Conservation (phyloP, 768 basidiomycete species). For the Podaxis pistillaris region DNA sequence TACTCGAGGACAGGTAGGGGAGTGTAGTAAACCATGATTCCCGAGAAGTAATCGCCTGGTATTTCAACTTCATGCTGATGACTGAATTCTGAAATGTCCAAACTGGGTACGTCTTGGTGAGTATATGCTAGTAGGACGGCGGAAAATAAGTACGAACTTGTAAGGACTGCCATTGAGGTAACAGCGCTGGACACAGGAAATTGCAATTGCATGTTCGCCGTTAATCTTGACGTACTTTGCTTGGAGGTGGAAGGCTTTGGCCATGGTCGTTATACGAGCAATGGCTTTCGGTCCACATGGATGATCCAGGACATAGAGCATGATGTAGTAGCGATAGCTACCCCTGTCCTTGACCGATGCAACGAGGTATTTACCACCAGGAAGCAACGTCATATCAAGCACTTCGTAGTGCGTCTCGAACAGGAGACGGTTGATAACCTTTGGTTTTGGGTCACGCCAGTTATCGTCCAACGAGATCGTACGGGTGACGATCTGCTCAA, state of each 20-base stretch:
- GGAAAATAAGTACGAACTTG: constrained; percentile 18
- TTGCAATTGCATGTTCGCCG: constrained; percentile 48
- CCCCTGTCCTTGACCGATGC: constrained; percentile 51
- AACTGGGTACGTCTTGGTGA: constrained; percentile 21
- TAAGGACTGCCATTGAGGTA: constrained; percentile 25
- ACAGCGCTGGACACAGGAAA: constrained; percentile 48
- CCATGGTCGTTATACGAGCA: constrained; percentile 45
- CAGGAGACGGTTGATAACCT: constrained; percentile 24
- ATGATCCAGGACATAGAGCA: constrained; percentile 58
- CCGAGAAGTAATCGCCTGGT: constrained; percentile 40
- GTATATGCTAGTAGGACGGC: background rate
- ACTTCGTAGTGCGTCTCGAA: constrained; percentile 35
- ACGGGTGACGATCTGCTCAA: constrained; percentile 59
- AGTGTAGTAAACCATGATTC: constrained; percentile 41
- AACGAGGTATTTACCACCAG: constrained; percentile 68
- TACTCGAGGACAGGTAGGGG: constrained; percentile 42
- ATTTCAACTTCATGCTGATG: constrained; percentile 37
- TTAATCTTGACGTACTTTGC: constrained; percentile 57
- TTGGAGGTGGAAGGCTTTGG: constrained; percentile 55
- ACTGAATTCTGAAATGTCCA: constrained; percentile 37
- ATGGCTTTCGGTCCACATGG: constrained; percentile 42
- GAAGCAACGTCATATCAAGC: constrained; percentile 55
- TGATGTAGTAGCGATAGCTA: constrained; percentile 46
- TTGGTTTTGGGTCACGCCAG: constrained; percentile 46
- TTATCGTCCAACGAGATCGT: constrained; percentile 60